phyloP scores from a whole-genome alignment of 2,329 filamentous ascomycete species.

The Xylaria sp. region DNA sequence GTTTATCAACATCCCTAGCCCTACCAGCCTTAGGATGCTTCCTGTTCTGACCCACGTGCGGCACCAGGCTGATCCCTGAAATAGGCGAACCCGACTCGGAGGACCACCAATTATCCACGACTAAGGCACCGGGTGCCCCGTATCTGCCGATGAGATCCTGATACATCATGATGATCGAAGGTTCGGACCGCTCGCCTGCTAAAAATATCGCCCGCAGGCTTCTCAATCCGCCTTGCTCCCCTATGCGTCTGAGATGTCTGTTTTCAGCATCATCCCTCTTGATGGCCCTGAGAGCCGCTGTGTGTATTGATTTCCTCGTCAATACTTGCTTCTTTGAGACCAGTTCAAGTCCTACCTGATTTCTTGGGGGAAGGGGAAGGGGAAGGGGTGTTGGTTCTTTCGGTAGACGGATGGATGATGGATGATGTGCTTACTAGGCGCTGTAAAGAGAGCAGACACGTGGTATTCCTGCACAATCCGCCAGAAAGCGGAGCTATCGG shows the following conservation, averaged over 20 bases:
- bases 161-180: conserved; percentile 84
- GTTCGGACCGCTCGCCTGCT: conserved; percentile 90
- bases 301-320: not conserved
- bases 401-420: not conserved
- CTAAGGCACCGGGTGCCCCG: conserved; percentile 70
- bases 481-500: conserved; percentile 90
- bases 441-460: conserved; percentile 86
- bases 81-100: conserved; percentile 70
- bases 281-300: conserved; percentile 82
- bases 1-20: conserved; percentile 40
- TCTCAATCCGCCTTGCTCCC: conserved; percentile 75
- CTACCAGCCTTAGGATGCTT: conserved; percentile 54
- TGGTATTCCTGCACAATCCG: conserved; percentile 85
- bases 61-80: conserved; percentile 65
- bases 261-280: conserved; percentile 86
- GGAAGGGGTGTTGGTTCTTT: not conserved
- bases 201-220: conserved; percentile 81
- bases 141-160: conserved; percentile 76
- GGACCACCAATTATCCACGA: conserved; percentile 72
- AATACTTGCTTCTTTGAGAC: not conserved
- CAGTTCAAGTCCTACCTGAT: not conserved
- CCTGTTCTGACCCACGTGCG: conserved; percentile 68
- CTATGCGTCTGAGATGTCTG: conserved; percentile 70
- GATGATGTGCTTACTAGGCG: conserved; percentile 66
- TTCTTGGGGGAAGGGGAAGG: no score